Conservation (phyloP, 768 basidiomycete genomes). For the Tremella yokohamensis region DNA sequence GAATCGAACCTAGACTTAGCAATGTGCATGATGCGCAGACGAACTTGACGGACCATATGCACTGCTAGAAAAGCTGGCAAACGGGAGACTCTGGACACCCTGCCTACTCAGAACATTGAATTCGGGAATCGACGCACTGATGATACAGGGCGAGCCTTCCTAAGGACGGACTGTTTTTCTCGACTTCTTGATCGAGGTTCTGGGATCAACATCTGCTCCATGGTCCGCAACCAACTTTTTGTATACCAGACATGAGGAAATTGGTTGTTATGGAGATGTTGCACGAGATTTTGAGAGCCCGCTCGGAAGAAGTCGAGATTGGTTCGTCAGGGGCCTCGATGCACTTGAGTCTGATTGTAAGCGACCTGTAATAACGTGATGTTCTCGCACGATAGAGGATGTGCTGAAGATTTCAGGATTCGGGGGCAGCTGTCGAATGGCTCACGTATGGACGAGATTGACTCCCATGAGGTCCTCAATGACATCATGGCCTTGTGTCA, state of each 20-base stretch:
- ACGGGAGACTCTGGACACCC: conserved; percentile 71
- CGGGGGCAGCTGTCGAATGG: not conserved
- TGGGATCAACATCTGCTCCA: conserved; percentile 46
- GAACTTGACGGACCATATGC: conserved; percentile 61
- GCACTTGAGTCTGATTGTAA: conserved; percentile 62
- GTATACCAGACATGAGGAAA: conserved; percentile 80
- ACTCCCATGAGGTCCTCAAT: conserved; percentile 38
- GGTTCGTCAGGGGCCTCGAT: conserved; percentile 79
- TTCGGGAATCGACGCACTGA: conserved; percentile 51
- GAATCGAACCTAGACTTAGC: conserved; percentile 66
- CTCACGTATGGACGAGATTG: conserved; percentile 37
- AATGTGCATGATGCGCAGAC: too few relatives aligned
- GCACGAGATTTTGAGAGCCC: conserved; percentile 83
- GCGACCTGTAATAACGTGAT: not conserved
- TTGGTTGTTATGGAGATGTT: conserved; percentile 85
- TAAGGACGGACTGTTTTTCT: conserved; percentile 76
- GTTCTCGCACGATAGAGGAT: not conserved
- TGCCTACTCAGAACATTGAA: conserved; percentile 8
- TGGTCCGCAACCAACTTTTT: conserved; percentile 59
- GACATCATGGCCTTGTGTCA: conserved; percentile 10
- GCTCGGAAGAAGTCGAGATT: conserved; percentile 62
- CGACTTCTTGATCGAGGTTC: conserved; percentile 81
- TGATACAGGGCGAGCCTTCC: conserved; percentile 77
- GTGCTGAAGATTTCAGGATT: not conserved
- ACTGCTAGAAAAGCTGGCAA: conserved; percentile 74